Evolutionary conservation across 768 basidiomycete species (phyloP), one percentile per base, ranked within the genome.

Genomic region (Dictyophora rubrovolvata): DNA sequence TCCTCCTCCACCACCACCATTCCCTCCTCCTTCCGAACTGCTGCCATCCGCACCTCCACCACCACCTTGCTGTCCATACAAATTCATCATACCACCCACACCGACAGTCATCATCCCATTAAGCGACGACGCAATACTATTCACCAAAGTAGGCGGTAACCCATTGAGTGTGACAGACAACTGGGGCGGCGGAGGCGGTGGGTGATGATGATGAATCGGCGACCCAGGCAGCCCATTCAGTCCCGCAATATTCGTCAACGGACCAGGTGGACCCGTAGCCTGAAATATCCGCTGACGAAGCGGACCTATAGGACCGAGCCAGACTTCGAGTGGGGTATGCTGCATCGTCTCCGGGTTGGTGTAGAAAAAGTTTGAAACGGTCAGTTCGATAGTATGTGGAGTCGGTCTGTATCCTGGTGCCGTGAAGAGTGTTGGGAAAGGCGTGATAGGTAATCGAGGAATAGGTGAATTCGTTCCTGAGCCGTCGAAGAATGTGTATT

Each of bases 401-500:
- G 78, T 72, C 21, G 82, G 82, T 36, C 85, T 81, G 69, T 89
- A 90, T 48, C 77, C 74, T 1, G 93, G 93, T 7, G 87, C 77
- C 9, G 85, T 86, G 68, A 92, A 87, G 16, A 94, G 72, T 5
- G 87, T 89, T 0, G 93, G 93, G 71, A 93, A 89, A 1, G 93
- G 92, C 0, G 93, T 93, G 63, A 96, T 88, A 21, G 89, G 84
- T 65, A 82, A 74, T 61, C 84, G 83, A 53, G 90, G 87, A 66
- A 89, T 83, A 54, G 75, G 82, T 66, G 79, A 85, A 67, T 84
- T 89, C 65, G 88, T 83, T 14, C 87, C 87, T 69, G 89, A 86
- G 5, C 89, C 88, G 66, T 93, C 89, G 68, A 94, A 93, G 70
- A 95, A 95, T 17, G 90, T 92, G 69, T 93, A 94, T 66, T 93